These are phyloP conservation scores for Mortierella sp. DNA, from an alignment of 371 early-diverging fungal species.

Conservation along the genomic window DNA sequence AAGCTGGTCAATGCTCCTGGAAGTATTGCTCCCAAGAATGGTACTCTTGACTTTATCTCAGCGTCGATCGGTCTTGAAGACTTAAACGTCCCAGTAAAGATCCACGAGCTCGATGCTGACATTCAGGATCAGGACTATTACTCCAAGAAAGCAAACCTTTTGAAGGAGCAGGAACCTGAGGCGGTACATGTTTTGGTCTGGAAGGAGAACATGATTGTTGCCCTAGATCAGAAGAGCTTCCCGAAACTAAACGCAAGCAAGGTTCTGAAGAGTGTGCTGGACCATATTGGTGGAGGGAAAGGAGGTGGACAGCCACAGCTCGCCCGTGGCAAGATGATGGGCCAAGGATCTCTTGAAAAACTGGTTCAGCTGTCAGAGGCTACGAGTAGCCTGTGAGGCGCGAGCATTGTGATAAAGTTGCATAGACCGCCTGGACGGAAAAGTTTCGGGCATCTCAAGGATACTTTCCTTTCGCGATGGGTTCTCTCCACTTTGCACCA, in stretches of 20 bases:
- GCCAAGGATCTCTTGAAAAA: slow-evolving; percentile 3
- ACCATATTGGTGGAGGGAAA: slow-evolving; percentile 52
- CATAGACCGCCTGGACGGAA: too few species aligned
- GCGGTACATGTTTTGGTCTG: slow-evolving; percentile 65
- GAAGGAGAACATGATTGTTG: slow-evolving; percentile 60
- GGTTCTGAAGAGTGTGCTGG: slow-evolving; percentile 45
- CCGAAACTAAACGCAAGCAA: slow-evolving; percentile 64
- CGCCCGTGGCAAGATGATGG: slow-evolving; percentile 45
- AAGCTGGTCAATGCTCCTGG: slow-evolving; percentile 27
- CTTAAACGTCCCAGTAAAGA: slow-evolving; percentile 33
- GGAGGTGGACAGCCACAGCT: slow-evolving; percentile 56
- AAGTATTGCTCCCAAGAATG: background rate
- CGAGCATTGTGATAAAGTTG: too few species aligned
- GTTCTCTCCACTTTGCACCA: too few species aligned
- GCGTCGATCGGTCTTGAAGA: background rate
- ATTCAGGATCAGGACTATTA: slow-evolving; percentile 60
- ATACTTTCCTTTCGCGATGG: too few species aligned
- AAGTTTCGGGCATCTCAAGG: too few species aligned
- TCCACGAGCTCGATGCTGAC: slow-evolving; percentile 64
- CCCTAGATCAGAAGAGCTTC: slow-evolving; percentile 56
- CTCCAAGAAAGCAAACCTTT: slow-evolving; percentile 63
- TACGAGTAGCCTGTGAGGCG: too few species aligned
- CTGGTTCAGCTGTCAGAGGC: slow-evolving; percentile 4
- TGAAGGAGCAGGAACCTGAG: slow-evolving; percentile 57
- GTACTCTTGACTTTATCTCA: slow-evolving; percentile 4